Evolutionary conservation across 176 grass and related monocot species (phyloP), one percentile per base, ranked within the genome.

Genomic region (Thinopyrum elongatum): DNA sequence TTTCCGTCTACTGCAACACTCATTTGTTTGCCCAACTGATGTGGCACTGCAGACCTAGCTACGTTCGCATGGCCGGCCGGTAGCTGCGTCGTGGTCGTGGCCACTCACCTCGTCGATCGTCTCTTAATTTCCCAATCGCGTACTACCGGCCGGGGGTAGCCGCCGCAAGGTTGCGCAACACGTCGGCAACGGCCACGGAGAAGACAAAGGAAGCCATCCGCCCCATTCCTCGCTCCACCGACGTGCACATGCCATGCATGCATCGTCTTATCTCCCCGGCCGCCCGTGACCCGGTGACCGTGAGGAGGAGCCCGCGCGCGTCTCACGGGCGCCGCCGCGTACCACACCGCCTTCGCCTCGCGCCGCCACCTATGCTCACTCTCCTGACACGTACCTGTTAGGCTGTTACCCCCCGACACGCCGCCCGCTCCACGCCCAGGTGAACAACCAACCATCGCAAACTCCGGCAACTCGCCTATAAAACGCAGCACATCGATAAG

Each of bases 171-270:
- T 17, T 19, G 49, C 49, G 49, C 49, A 19, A 0, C 59, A 62
- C n/a, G 59, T 12, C 59, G n/a, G 46, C 21, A 7, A 8, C 19
- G 19, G 49, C n/a, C 22, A 23, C 8, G 22, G 21, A 58, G 19
- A 21, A 55, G 70, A 74, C 70, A 74, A 74, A 26, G n/a, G 12
- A 26, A 74, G 71, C 71, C 41, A 47, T 74, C 70, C n/a, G 23
- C 39, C 39, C 70, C 78, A 72, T 72, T 47, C 44, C 13, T n/a
- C 36, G 6, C 2, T 2, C 5, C n/a, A 22, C 79, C 81, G 16
- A 65, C 65, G 6, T 30, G 68, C 69, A 68, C 86, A 77, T 87
- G 86, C 61, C 59, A 14, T 65, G 14, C 46, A 39, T 70, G 67
- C 11, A 10, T 11, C 39, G 3, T 46, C 42, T 51, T 5, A 16